phyloP scores from a whole-genome alignment of 2,329 filamentous ascomycete genomes.

The Penicillium occitanis region DNA sequence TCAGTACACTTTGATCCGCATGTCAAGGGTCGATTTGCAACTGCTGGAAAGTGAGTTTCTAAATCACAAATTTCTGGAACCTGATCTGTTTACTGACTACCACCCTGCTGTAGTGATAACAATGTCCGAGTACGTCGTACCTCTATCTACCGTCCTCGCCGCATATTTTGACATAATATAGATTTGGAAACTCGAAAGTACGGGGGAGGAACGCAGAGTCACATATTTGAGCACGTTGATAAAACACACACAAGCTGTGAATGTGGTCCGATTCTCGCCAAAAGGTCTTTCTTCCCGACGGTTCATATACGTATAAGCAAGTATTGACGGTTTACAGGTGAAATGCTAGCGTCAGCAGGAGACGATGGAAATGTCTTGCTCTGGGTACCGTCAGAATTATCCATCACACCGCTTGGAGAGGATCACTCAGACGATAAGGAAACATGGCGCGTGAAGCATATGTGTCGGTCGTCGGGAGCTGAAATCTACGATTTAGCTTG shows the following conservation, averaged over 20 bases:
- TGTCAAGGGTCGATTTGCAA: constrained; percentile 87
- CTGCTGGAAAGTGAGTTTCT: constrained; percentile 67
- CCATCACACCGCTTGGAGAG: constrained; percentile 71
- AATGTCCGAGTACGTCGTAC: constrained; percentile 72
- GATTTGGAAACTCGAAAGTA: constrained; percentile 87
- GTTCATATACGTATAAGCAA: not conserved
- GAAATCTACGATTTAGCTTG: constrained; percentile 98
- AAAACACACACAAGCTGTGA: constrained; percentile 96
- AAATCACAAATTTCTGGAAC: not conserved
- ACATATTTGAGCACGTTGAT: constrained; percentile 87
- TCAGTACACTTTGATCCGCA: constrained; percentile 94
- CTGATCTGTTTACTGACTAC: constrained; percentile 22
- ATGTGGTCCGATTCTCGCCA: constrained; percentile 94
- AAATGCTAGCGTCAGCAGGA: constrained; percentile 89
- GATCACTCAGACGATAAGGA: constrained; percentile 91
- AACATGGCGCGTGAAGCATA: constrained; percentile 93
- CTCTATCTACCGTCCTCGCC: constrained; percentile 16
- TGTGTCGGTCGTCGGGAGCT: constrained; percentile 91
- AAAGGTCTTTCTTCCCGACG: constrained; percentile 61
- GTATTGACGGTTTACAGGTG: constrained; percentile 60
- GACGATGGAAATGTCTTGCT: constrained; percentile 97
- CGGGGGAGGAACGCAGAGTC: constrained; percentile 82
- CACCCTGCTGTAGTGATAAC: constrained; percentile 62
- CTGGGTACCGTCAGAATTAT: constrained; percentile 85
- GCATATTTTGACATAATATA: constrained; percentile 47